phyloP scores from a whole-genome alignment of 768 basidiomycete species.

The Mycena pura region DNA sequence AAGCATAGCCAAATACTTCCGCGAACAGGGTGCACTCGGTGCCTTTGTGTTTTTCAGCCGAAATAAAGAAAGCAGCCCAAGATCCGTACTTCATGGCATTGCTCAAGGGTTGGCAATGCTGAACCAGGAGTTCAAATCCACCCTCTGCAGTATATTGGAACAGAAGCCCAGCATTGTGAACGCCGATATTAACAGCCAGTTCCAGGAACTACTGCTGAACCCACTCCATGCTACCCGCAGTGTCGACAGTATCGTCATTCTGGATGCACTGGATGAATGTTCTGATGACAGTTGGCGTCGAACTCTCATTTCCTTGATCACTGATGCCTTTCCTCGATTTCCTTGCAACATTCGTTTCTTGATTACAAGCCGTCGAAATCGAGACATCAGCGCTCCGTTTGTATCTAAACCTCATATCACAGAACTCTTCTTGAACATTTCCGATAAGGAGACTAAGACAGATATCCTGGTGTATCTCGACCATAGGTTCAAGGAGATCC shows the following conservation, averaged over 20 bases:
- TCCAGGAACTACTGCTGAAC: not conserved
- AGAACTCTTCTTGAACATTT: not conserved
- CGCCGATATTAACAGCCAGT: not conserved
- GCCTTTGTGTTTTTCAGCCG: not conserved
- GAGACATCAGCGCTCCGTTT: not conserved
- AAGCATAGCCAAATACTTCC: not conserved
- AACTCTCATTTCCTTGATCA: constrained; percentile 23
- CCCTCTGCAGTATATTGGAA: not conserved
- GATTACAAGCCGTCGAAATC: constrained; percentile 19
- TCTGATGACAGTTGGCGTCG: constrained; percentile 16
- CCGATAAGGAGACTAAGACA: not conserved
- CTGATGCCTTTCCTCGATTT: constrained; percentile 12
- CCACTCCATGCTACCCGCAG: not conserved
- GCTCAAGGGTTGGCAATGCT: not conserved
- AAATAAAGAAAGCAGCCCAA: not conserved
- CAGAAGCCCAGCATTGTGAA: not conserved
- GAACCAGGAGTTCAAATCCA: not conserved
- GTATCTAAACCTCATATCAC: not conserved
- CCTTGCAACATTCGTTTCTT: constrained; percentile 29
- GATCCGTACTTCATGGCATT: not conserved
- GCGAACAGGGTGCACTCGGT: not conserved
- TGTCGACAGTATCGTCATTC: constrained; percentile 4
- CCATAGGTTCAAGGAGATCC: not conserved
- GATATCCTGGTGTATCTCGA: not conserved
- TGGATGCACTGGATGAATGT: constrained; percentile 25